Conservation (phyloP, 129 eudicot species). For the Dittrichia graveolens region DNA sequence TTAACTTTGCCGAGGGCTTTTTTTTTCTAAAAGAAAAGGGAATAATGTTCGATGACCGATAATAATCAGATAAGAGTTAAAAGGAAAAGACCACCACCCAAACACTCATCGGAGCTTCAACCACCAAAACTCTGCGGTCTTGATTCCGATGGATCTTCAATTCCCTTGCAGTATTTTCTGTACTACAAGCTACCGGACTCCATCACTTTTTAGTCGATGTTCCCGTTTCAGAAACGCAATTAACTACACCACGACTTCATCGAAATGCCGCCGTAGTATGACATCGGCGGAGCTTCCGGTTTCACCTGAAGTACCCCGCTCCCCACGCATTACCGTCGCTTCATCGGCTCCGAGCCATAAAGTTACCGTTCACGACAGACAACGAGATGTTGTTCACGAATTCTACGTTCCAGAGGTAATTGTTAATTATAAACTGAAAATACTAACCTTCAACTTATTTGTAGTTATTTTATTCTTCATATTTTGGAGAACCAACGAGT, state of each 20-base stretch:
- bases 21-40: neutral
- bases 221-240: slow-evolving; percentile 5
- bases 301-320: slow-evolving; percentile 30
- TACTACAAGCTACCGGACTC: slow-evolving; percentile 40
- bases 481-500: neutral
- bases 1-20: neutral
- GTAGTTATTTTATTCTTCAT: neutral
- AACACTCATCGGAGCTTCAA: slow-evolving; percentile 30
- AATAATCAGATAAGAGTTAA: slow-evolving; percentile 32
- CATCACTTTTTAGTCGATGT: slow-evolving; percentile 33
- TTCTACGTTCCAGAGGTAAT: slow-evolving; percentile 90
- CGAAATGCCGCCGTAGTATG: slow-evolving; percentile 37
- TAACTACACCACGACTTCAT: slow-evolving; percentile 17
- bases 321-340: slow-evolving; percentile 40
- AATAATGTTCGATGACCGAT: neutral
- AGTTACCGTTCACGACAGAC: slow-evolving; percentile 86
- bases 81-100: slow-evolving; percentile 19
- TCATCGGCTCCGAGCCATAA: slow-evolving; percentile 66
- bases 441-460: neutral
- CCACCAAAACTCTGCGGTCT: neutral
- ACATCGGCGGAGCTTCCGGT: slow-evolving; percentile 59
- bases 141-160: slow-evolving; percentile 57
- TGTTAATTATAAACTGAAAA: neutral
- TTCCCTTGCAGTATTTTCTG: slow-evolving; percentile 46
- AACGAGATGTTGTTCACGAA: slow-evolving; percentile 75